phyloP scores from a whole-genome alignment of 257 asterid species.

The Plantago elongata region DNA sequence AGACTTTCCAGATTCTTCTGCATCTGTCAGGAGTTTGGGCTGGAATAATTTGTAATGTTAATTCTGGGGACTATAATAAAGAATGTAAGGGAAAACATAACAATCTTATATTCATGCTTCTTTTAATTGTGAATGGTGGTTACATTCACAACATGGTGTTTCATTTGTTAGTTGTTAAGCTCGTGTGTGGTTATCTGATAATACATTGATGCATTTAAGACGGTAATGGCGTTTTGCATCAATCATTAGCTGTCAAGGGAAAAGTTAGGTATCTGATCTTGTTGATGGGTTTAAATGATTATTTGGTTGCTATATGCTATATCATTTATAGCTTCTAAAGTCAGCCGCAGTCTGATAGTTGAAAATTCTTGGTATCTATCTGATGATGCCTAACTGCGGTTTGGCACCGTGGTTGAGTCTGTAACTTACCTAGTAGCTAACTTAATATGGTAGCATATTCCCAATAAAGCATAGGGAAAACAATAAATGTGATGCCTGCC shows the following conservation, averaged over 20 bases:
- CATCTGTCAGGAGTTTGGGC: not conserved
- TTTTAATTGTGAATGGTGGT: not conserved
- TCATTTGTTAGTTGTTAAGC: not conserved
- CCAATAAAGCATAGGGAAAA: too few relatives aligned
- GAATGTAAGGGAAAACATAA: too few relatives aligned
- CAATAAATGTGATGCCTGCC: too few relatives aligned
- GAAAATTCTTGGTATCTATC: not conserved
- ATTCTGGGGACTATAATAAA: not conserved
- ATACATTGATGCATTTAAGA: not conserved
- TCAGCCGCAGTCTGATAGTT: not conserved
- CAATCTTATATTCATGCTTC: not conserved
- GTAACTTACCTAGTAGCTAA: too few relatives aligned
- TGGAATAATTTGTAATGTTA: not conserved
- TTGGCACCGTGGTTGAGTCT: too few relatives aligned
- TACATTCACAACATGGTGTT: not conserved
- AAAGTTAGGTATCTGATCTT: not conserved
- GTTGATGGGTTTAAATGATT: not conserved
- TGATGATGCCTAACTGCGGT: too few relatives aligned
- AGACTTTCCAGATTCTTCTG: not conserved
- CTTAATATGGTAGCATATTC: too few relatives aligned
- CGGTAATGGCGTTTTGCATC: not conserved
- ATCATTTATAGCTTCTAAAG: not conserved
- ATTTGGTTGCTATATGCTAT: not conserved
- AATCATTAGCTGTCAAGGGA: not conserved
- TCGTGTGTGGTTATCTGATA: not conserved